Evolutionary conservation across 495 filamentous ascomycete genomes (phyloP).

Genomic region (Letharia columbiana): DNA sequence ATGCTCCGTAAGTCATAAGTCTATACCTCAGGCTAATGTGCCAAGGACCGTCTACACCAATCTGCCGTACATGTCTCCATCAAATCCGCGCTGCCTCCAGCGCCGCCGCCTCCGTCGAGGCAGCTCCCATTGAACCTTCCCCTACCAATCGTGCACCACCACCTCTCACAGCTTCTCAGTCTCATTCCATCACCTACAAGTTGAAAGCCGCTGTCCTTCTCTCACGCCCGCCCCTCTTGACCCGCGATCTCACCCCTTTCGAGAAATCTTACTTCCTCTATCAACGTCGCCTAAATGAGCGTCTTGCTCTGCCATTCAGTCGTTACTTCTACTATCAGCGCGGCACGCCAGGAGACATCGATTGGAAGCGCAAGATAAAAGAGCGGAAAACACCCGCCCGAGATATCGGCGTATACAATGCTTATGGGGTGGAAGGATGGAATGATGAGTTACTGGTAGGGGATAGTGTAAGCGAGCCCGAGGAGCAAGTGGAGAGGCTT

Average conservation of each 20-base stretch:
- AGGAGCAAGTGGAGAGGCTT: constrained; percentile 54
- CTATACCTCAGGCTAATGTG: background rate
- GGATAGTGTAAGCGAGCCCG: constrained; percentile 49
- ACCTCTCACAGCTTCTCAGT: constrained; percentile 24
- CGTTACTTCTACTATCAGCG: constrained; percentile 94
- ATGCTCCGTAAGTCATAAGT: background rate
- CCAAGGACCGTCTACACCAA: constrained; percentile 37
- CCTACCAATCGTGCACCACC: constrained; percentile 20
- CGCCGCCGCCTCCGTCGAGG: constrained; percentile 28
- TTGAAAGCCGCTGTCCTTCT: constrained; percentile 77
- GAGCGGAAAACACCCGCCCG: constrained; percentile 66
- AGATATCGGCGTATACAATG: constrained; percentile 80
- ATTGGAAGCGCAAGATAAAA: constrained; percentile 81
- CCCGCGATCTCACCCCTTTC: constrained; percentile 73
- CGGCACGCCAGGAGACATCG: constrained; percentile 71
- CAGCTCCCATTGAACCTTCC: constrained; percentile 28
- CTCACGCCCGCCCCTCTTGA: constrained; percentile 79
- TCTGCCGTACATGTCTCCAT: constrained; percentile 46
- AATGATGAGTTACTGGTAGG: constrained; percentile 86
- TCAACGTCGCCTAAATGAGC: constrained; percentile 93
- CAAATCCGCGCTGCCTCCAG: constrained; percentile 41
- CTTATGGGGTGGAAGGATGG: constrained; percentile 72
- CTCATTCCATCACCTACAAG: constrained; percentile 41
- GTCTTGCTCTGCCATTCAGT: constrained; percentile 78
- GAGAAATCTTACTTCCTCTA: constrained; percentile 93